Evolutionary conservation across 73 alveolate species (phyloP).

Genomic region (Effrenium voratum): DNA sequence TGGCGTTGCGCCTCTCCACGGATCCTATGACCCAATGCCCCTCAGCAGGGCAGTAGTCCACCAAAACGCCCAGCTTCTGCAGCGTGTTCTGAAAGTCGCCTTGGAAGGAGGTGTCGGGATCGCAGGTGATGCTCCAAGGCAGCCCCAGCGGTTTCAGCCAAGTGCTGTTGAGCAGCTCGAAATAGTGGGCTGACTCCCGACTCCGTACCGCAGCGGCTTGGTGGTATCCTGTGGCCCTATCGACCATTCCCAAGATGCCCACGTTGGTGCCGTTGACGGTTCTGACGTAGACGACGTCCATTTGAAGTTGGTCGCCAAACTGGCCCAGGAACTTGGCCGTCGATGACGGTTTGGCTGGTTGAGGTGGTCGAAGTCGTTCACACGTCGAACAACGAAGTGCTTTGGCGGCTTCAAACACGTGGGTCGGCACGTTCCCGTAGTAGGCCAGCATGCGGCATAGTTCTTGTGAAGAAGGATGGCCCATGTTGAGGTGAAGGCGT

Average conservation of each 20-base stretch:
- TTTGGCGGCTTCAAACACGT: neutral
- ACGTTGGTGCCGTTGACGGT: neutral
- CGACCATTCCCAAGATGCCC: neutral
- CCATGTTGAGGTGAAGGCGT: neutral
- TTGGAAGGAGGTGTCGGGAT: neutral
- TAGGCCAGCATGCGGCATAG: neutral
- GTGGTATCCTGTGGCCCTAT: conserved; percentile 4
- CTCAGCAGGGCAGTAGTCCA: conserved; percentile 15
- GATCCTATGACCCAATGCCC: conserved; percentile 19
- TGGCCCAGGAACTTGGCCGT: conserved; percentile 2
- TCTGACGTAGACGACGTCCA: conserved; percentile 7
- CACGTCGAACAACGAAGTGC: conserved; percentile 6
- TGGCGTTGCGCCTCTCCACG: neutral
- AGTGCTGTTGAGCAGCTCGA: neutral
- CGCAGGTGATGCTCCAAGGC: neutral
- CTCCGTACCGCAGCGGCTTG: neutral
- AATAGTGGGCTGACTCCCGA: neutral
- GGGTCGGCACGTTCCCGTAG: neutral
- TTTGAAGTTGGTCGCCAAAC: neutral
- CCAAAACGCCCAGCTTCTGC: neutral
- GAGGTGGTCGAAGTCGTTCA: neutral
- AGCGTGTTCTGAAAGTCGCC: neutral
- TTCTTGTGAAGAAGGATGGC: conserved; percentile 19
- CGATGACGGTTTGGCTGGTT: neutral
- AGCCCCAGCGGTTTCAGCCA: conserved; percentile 26